Percentiles rank a stretch among this genome's conserved stretches.
These are phyloP conservation scores for Tephrocybe sp. DNA, from an alignment of 768 basidiomycete species.

Conservation along the genomic window DNA sequence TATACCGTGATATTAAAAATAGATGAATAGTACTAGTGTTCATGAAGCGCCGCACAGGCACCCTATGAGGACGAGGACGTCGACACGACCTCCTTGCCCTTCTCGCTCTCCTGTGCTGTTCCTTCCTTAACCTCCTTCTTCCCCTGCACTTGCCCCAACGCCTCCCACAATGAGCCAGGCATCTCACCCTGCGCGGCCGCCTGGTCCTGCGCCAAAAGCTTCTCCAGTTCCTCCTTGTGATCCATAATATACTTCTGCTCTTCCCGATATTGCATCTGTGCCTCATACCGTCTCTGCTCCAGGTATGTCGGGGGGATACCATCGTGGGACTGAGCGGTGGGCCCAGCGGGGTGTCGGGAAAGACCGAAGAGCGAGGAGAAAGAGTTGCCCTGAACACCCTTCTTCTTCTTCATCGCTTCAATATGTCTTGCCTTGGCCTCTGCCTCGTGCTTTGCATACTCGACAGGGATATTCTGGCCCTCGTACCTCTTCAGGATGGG, in stretches of 20 bases:
- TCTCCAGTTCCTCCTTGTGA: constrained; percentile 45
- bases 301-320: constrained; percentile 48
- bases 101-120: neutral
- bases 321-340: constrained; percentile 16
- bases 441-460: constrained; percentile 86
- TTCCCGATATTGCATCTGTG: constrained; percentile 45
- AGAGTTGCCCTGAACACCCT: constrained; percentile 30
- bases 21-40: neutral
- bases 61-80: neutral
- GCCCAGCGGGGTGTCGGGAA: constrained; percentile 2
- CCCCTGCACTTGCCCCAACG: constrained; percentile 31
- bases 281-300: constrained; percentile 50
- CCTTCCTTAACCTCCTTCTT: constrained; percentile 8
- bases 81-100: constrained; percentile 2
- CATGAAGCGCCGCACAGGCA: no score
- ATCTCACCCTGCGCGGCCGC: constrained; percentile 32
- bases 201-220: constrained; percentile 36
- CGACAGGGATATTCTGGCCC: constrained; percentile 84
- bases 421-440: constrained; percentile 75
- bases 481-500: constrained; percentile 82
- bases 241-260: constrained; percentile 49
- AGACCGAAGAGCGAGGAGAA: constrained; percentile 42
- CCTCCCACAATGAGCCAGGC: constrained; percentile 48
- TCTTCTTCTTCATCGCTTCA: constrained; percentile 74
- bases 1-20: no score